These are phyloP conservation scores for Ploettnerulaceae sp. DNA, from an alignment of 2,329 filamentous ascomycete genomes.

Conservation along the genomic window DNA sequence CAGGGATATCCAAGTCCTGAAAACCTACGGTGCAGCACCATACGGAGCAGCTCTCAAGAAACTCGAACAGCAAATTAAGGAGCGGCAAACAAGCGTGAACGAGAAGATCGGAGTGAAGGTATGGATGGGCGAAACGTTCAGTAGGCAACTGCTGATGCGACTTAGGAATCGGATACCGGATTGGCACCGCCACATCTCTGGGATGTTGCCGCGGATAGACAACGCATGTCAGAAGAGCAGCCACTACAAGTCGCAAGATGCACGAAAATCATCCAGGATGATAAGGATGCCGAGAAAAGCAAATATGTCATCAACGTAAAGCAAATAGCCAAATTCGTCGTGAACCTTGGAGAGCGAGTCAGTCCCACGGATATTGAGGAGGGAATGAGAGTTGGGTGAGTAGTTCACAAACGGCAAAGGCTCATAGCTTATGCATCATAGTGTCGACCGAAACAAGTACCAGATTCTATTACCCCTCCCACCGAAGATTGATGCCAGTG, in stretches of 20 bases:
- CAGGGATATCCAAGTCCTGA: conserved; percentile 98
- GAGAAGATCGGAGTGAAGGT: conserved; percentile 94
- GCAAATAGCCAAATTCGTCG: conserved; percentile 99
- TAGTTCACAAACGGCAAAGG: conserved; percentile 10
- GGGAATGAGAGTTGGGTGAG: conserved; percentile 89
- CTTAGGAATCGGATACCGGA: conserved; percentile 95
- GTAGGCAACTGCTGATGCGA: conserved; percentile 12
- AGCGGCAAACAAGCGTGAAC: conserved; percentile 95
- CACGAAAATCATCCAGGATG: conserved; percentile 98
- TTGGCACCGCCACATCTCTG: conserved; percentile 97
- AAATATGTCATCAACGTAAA: conserved; percentile 99
- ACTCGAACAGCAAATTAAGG: conserved; percentile 98
- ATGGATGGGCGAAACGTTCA: conserved; percentile 19
- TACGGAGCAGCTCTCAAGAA: conserved; percentile 93
- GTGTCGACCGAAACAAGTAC: conserved; percentile 97
- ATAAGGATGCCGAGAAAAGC: conserved; percentile 94
- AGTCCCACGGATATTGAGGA: conserved; percentile 99
- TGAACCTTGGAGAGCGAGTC: conserved; percentile 93
- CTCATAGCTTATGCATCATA: conserved; percentile 31
- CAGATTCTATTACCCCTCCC: conserved; percentile 95
- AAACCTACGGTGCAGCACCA: conserved; percentile 95
- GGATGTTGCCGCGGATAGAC: conserved; percentile 95
- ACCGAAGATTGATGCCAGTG: conserved; percentile 96
- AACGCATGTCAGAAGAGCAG: conserved; percentile 98
- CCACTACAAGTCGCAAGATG: conserved; percentile 95